These are phyloP conservation scores for Bipolaris cookei DNA, from an alignment of 2,329 filamentous ascomycete genomes.

Conservation along the genomic window DNA sequence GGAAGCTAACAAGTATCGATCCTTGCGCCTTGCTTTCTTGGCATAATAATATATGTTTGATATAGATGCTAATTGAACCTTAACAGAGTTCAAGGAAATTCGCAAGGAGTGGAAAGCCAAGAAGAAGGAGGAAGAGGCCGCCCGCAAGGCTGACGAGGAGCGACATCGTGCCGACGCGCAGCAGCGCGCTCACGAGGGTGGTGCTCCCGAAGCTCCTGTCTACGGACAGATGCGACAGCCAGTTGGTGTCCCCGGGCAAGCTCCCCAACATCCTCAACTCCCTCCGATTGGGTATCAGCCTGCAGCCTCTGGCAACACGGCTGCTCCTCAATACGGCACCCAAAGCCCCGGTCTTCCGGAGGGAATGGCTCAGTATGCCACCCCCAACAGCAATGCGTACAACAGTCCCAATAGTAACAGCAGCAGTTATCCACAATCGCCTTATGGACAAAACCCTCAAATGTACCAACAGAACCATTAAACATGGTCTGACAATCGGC, in stretches of 20 bases:
- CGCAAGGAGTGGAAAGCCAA: constrained; percentile 99
- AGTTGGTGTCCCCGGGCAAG: constrained; percentile 53
- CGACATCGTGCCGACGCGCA: constrained; percentile 71
- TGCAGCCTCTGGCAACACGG: constrained; percentile 51
- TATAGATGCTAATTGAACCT: constrained; percentile 47
- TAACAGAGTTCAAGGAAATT: constrained; percentile 95
- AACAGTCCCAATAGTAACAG: constrained; percentile 52
- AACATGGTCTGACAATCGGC: constrained; percentile 3
- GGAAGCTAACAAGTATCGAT: constrained; percentile 53
- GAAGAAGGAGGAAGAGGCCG: constrained; percentile 97
- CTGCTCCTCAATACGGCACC: constrained; percentile 55
- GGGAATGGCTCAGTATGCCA: constrained; percentile 58
- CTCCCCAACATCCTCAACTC: constrained; percentile 55
- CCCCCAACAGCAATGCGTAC: constrained; percentile 52
- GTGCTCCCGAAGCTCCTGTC: constrained; percentile 54
- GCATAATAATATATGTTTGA: constrained; percentile 31
- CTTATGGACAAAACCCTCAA: constrained; percentile 56
- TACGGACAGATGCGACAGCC: constrained; percentile 55
- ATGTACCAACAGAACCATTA: constrained; percentile 56
- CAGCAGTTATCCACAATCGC: constrained; percentile 59
- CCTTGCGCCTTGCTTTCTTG: constrained; percentile 48
- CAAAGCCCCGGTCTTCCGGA: constrained; percentile 56
- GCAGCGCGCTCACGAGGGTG: constrained; percentile 58
- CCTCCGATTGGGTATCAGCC: constrained; percentile 60
- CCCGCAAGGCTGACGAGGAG: constrained; percentile 89